These are phyloP conservation scores for Zygosaccharomyces lentus DNA, from an alignment of 805 yeast genomes.

Conservation along the genomic window DNA sequence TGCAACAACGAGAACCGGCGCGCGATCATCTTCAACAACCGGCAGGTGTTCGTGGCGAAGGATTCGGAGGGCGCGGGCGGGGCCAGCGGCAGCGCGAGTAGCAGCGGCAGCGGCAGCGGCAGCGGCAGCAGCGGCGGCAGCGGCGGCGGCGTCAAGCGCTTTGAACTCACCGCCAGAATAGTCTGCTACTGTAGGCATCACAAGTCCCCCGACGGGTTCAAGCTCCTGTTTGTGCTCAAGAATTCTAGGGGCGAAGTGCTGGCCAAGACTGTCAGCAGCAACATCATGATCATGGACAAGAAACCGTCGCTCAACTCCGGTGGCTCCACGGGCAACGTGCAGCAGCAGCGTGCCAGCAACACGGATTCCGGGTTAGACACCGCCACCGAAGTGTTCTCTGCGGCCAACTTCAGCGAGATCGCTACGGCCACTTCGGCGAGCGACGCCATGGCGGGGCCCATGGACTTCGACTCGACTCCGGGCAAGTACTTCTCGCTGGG, in stretches of 20 bases:
- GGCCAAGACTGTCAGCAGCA: constrained; percentile 65
- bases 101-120: no score
- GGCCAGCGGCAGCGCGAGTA: constrained; percentile 30
- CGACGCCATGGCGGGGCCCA: constrained; percentile 1
- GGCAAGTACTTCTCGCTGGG: constrained; percentile 13
- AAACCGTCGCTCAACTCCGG: constrained; percentile 52
- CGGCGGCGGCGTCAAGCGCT: constrained; percentile 30
- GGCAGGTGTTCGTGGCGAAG: constrained; percentile 63
- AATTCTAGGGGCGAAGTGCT: constrained; percentile 58
- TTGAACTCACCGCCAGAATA: constrained; percentile 64
- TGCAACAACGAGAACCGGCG: constrained; percentile 67
- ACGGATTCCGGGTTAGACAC: constrained; percentile 15
- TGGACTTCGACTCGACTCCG: constrained; percentile 4
- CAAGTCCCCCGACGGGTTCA: constrained; percentile 80
- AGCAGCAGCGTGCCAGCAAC: constrained; percentile 5
- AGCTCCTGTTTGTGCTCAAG: constrained; percentile 61
- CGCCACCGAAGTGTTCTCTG: constrained; percentile 13
- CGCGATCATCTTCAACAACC: constrained; percentile 86
- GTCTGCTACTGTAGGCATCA: constrained; percentile 97
- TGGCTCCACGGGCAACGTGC: constrained; percentile 6
- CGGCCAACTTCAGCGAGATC: constrained; percentile 12
- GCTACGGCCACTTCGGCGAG: constrained; percentile 11
- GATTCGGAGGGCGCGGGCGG: constrained; percentile 23
- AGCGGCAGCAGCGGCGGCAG: no score
- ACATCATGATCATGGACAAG: constrained; percentile 91